A percentile compares a stretch with the other conserved stretches of the same genome.
These are phyloP conservation scores for Ilex aquifolium DNA, from an alignment of 257 asterid genomes.

Conservation along the genomic window DNA sequence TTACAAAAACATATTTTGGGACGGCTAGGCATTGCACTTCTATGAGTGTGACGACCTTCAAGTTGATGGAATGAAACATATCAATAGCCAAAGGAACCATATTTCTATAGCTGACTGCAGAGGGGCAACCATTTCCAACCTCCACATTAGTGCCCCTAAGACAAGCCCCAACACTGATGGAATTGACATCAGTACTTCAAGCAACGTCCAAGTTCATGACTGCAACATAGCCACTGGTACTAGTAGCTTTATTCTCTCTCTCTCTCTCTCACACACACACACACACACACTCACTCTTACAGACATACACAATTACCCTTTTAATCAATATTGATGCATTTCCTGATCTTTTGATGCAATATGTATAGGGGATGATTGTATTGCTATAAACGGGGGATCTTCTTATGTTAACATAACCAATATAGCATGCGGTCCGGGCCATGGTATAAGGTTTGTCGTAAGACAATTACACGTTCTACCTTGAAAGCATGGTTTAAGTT, in stretches of 20 bases:
- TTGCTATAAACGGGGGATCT: conserved; percentile 45
- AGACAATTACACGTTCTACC: no score
- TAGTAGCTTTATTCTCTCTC: not conserved
- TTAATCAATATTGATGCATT: conserved; percentile 1
- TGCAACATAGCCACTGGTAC: conserved; percentile 32
- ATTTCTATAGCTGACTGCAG: conserved; percentile 29
- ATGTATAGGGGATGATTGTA: conserved; percentile 45
- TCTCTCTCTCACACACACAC: not conserved
- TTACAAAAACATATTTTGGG: not conserved
- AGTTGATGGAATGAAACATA: conserved; percentile 31
- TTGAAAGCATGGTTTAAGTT: no score
- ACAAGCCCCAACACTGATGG: conserved; percentile 60
- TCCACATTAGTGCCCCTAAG: conserved; percentile 31
- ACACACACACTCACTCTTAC: not conserved
- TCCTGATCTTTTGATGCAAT: no score
- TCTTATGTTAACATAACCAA: conserved; percentile 29
- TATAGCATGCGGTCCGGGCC: conserved; percentile 52
- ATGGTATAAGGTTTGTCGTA: conserved; percentile 44
- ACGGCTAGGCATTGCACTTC: conserved; percentile 34
- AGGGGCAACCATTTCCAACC: conserved; percentile 16
- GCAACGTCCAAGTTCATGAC: conserved; percentile 22
- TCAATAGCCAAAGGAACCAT: conserved; percentile 43
- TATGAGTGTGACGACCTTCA: conserved; percentile 29
- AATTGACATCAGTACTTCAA: conserved; percentile 33
- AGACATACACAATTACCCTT: not conserved